Evolutionary conservation across 176 grass and related monocot genomes (phyloP).

Genomic region (Aegilops umbellulata): DNA sequence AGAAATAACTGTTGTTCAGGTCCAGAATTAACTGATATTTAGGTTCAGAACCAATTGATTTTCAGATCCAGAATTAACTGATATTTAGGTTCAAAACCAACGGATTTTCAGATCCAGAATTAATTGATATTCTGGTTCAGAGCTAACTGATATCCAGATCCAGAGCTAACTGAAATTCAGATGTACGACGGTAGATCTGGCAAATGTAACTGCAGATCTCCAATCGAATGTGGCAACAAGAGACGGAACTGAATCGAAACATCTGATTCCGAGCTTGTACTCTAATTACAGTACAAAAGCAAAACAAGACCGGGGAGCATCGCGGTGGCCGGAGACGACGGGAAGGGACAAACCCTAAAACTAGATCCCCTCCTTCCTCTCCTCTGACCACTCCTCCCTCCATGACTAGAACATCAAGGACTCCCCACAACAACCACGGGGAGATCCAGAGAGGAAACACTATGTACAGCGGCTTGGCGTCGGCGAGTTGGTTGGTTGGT

Average conservation of each 20-base stretch:
- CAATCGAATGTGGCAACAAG: not conserved
- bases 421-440: not conserved
- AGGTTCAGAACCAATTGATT: not conserved
- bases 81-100: not conserved
- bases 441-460: not conserved
- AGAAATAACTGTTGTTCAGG: not conserved
- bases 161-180: not conserved
- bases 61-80: not conserved
- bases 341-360: slow-evolving; percentile 15
- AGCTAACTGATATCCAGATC: not conserved
- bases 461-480: slow-evolving; percentile 23
- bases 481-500: not conserved
- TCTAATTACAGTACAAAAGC: not conserved
- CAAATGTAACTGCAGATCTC: not conserved
- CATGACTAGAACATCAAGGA: not conserved
- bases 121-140: too few relatives aligned
- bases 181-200: not conserved
- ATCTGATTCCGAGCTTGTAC: not conserved
- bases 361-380: slow-evolving; percentile 1
- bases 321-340: slow-evolving; percentile 11
- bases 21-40: not conserved
- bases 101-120: not conserved
- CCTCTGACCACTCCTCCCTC: not conserved
- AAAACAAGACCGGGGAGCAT: not conserved
- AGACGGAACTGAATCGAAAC: not conserved